phyloP scores from a whole-genome alignment of 306 rosid species.

The Quercus engelmannii region DNA sequence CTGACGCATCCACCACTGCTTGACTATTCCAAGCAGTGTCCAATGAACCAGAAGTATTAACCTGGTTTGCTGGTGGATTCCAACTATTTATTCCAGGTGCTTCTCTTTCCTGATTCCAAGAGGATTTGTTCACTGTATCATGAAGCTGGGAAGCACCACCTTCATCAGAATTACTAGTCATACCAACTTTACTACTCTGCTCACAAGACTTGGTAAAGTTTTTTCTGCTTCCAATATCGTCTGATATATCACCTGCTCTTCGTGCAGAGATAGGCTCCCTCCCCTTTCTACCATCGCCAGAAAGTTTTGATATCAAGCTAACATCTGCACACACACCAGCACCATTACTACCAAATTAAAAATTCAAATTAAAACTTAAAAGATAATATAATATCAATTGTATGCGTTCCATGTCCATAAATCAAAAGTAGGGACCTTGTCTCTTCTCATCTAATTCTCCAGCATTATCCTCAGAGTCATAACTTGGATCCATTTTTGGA shows the following conservation, averaged over 20 bases:
- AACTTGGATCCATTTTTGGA: slow-evolving; percentile 68
- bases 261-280: slow-evolving; percentile 39
- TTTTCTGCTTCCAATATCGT: slow-evolving; percentile 34
- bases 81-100: slow-evolving; percentile 24
- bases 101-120: slow-evolving; percentile 14
- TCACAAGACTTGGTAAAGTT: slow-evolving; percentile 29
- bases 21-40: slow-evolving; percentile 33
- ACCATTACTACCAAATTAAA: slow-evolving; percentile 33
- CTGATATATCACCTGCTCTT: slow-evolving; percentile 30
- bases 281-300: slow-evolving; percentile 41
- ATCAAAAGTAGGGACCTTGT: slow-evolving; percentile 53
- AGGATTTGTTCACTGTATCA: slow-evolving; percentile 10
- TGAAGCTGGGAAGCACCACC: not conserved
- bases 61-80: slow-evolving; percentile 20
- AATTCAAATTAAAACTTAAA: slow-evolving; percentile 19
- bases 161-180: not conserved
- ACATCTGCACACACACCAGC: slow-evolving; percentile 55
- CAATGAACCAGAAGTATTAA: slow-evolving; percentile 30
- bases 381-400: slow-evolving; percentile 2
- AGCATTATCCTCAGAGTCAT: slow-evolving; percentile 57
- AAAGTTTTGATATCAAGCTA: slow-evolving; percentile 33
- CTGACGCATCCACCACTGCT: slow-evolving; percentile 37
- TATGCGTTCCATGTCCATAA: slow-evolving; percentile 6
- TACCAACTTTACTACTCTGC: slow-evolving; percentile 26
- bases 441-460: slow-evolving; percentile 46